Conservation (phyloP, 257 asterid species). For the Verbascum thapsus region DNA sequence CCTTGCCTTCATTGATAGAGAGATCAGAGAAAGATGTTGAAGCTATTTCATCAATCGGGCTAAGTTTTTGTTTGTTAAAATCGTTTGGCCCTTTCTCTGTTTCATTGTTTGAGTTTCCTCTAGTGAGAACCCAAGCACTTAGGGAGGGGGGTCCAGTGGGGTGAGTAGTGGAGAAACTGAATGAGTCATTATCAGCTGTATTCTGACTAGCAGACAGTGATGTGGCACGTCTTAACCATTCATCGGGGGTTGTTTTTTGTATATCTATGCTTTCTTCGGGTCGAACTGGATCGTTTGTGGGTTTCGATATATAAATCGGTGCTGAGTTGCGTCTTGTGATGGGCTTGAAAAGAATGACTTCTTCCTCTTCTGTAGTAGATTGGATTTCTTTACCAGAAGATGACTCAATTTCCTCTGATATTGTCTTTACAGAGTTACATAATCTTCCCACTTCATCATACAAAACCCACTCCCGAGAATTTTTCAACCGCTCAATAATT, state of each 20-base stretch:
- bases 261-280: slow-evolving; percentile 27
- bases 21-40: slow-evolving; percentile 49
- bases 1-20: slow-evolving; percentile 41
- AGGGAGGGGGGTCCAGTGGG: slow-evolving; percentile 85
- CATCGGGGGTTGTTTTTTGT: slow-evolving; percentile 41
- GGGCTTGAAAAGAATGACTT: slow-evolving; percentile 92
- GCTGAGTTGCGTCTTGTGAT: slow-evolving; percentile 73
- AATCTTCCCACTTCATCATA: slow-evolving; percentile 9
- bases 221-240: slow-evolving; percentile 63
- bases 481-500: slow-evolving; percentile 35
- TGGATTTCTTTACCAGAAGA: slow-evolving; percentile 18
- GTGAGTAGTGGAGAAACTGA: slow-evolving; percentile 46
- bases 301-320: slow-evolving; percentile 49
- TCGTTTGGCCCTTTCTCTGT: slow-evolving; percentile 39
- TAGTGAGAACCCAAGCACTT: slow-evolving; percentile 67
- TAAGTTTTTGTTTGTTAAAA: slow-evolving; percentile 42
- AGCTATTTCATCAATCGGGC: slow-evolving; percentile 65
- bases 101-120: slow-evolving; percentile 39
- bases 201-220: slow-evolving; percentile 55
- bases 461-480: slow-evolving; percentile 33
- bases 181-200: slow-evolving; percentile 42
- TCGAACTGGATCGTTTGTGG: slow-evolving; percentile 31
- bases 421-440: too few relatives aligned
- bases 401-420: slow-evolving; percentile 8
- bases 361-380: slow-evolving; percentile 46